Conservation (phyloP, 106 monocot species). For the Acorus calamus region DNA sequence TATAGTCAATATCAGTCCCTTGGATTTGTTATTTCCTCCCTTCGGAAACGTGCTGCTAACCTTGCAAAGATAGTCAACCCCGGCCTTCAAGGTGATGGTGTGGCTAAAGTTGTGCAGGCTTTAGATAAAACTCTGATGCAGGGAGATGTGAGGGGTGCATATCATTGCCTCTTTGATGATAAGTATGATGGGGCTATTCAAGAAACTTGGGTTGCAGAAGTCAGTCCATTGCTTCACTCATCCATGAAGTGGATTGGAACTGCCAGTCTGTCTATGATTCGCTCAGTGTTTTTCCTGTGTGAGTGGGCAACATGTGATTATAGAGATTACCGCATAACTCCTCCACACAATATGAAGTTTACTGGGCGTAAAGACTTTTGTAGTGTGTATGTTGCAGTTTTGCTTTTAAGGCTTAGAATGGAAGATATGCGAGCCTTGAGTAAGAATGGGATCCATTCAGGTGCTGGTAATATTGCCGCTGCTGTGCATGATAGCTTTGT, state of each 20-base stretch:
- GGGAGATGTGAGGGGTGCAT: conserved; percentile 64
- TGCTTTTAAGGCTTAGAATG: conserved; percentile 70
- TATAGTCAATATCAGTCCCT: conserved; percentile 56
- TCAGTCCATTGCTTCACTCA: conserved; percentile 68
- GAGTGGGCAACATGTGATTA: conserved; percentile 98
- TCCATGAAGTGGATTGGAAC: conserved; percentile 86
- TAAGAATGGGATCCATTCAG: conserved; percentile 12
- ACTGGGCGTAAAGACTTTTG: conserved; percentile 79
- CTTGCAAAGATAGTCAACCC: conserved; percentile 73
- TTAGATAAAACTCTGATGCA: conserved; percentile 67
- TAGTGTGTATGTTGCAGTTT: conserved; percentile 65
- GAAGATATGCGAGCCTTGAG: conserved; percentile 33
- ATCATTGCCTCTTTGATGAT: conserved; percentile 73
- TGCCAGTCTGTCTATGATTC: conserved; percentile 51
- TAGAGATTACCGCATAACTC: conserved; percentile 50
- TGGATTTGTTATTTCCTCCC: conserved; percentile 51
- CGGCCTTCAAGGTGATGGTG: conserved; percentile 56
- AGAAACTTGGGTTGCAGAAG: conserved; percentile 80
- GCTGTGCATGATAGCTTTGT: conserved; percentile 29
- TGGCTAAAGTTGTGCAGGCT: conserved; percentile 66
- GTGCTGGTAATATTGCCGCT: conserved; percentile 10
- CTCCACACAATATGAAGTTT: conserved; percentile 39
- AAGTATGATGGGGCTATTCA: conserved; percentile 53
- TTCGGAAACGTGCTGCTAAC: conserved; percentile 58
- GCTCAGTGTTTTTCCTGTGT: conserved; percentile 77